Base-by-base conservation (phyloP, 176 grass and related monocot genomes). In the Poa pratensis region DNA sequence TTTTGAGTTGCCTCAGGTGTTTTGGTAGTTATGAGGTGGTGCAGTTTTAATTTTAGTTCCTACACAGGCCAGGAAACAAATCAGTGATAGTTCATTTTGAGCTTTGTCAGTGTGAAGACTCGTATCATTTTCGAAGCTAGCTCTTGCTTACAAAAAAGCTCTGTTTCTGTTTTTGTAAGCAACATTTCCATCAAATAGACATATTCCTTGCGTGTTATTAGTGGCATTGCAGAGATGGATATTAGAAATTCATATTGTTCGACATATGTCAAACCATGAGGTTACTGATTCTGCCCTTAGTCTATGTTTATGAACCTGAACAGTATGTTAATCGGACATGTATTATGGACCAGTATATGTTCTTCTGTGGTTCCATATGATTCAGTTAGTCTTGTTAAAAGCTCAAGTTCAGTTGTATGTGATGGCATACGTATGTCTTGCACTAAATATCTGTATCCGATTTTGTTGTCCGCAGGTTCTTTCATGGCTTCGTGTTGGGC, bases 401-500 rank as follows among this genome's bases (percentile, higher is more conserved):
- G 7, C 10, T 35, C 23, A 55, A 67, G 46, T 75, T 79, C 18
- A 3, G 46, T n/a, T 87, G 17, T 76, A 37, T 64, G 43, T 73
- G 48, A 52, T 75, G 3, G 1, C 52, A 52, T 70, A 7, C 58
- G 30, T 69, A 50, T 63, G 53, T 17, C 32, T 46, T 37, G 68
- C 23, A 10, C 59, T 52, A 10, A 51, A 80, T 61, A 5, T 23
- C 9, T 5, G 62, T 55, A 82, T 82, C 26, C 43, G 20, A 66
- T 87, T 86, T 67, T 58, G 15, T 86, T 82, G 24, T 6, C 54
- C 48, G 16, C 84, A 90, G 89, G 68, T 83, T 83, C 67, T 79
- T 79, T 75, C 10, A 18, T 84, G 84, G 80, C 75, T 68, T 83
- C 49, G n/a, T 79, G 55, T 32, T 55, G 27, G 52, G 57, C 67